Evolutionary conservation across 2,329 filamentous ascomycete species (phyloP).

Genomic region (Alternaria infectoria): DNA sequence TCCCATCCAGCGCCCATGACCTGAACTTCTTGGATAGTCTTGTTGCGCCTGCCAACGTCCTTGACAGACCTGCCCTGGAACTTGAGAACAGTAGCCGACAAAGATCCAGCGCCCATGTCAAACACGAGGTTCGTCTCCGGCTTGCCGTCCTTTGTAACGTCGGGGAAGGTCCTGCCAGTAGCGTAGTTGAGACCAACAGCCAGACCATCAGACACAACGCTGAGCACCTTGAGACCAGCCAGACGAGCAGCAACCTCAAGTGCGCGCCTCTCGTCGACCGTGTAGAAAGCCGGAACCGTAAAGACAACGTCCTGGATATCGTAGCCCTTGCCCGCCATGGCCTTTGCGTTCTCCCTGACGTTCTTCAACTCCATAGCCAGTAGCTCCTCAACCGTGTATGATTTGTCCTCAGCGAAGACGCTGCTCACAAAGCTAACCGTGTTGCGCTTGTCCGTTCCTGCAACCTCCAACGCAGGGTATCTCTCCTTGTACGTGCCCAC

Average conservation of each 20-base stretch:
- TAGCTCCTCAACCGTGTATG: constrained; percentile 85
- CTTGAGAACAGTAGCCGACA: constrained; percentile 85
- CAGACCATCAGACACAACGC: constrained; percentile 85
- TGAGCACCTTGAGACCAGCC: constrained; percentile 84
- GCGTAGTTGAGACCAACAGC: constrained; percentile 96
- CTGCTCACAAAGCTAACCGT: constrained; percentile 85
- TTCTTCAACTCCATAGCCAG: constrained; percentile 96
- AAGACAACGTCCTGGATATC: constrained; percentile 82
- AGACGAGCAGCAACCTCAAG: constrained; percentile 83
- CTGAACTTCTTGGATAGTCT: constrained; percentile 94
- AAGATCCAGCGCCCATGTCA: constrained; percentile 96
- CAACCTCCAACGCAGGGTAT: constrained; percentile 79
- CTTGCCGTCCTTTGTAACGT: constrained; percentile 80
- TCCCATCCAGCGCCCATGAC: constrained; percentile 90
- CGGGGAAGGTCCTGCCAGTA: constrained; percentile 85
- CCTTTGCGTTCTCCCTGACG: constrained; percentile 86
- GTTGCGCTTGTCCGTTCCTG: constrained; percentile 60
- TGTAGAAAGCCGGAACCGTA: constrained; percentile 90
- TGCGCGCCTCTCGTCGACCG: constrained; percentile 85
- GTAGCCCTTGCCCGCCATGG: constrained; percentile 75
- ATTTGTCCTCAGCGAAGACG: constrained; percentile 66
- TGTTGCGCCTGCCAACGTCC: constrained; percentile 91
- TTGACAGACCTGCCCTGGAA: constrained; percentile 91
- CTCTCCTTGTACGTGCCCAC: constrained; percentile 74
- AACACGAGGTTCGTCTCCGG: constrained; percentile 93